Conservation (phyloP, 192 early-diverging fungal species). For the Coemansia sp. region DNA sequence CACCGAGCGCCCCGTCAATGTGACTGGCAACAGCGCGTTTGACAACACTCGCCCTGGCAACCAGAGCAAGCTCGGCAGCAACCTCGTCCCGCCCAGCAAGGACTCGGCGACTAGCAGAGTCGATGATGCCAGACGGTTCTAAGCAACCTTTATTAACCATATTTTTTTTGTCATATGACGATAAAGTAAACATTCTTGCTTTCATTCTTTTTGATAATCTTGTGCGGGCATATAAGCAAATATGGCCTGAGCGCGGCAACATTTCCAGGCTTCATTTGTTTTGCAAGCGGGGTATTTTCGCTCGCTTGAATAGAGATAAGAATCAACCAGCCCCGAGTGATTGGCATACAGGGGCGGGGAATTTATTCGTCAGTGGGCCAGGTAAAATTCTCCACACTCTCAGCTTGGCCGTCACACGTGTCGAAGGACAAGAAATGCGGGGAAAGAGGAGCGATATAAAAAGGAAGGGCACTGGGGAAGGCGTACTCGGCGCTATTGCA, state of each 20-base stretch:
- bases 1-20: background rate
- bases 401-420: no score
- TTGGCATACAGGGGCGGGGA: conserved; percentile 6
- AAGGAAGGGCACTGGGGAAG: background rate
- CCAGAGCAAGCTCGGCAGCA: background rate
- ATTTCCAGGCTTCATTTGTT: background rate
- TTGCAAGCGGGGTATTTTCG: background rate
- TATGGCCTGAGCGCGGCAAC: conserved; percentile 11
- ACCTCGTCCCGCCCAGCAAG: background rate
- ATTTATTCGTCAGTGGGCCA: background rate
- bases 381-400: conserved; percentile 1
- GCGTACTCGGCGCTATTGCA: no score
- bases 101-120: background rate
- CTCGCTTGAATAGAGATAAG: no score
- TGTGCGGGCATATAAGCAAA: background rate
- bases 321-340: background rate
- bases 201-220: background rate
- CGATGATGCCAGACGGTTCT: background rate
- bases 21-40: background rate
- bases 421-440: no score
- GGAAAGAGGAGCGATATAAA: background rate
- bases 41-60: background rate
- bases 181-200: background rate
- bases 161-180: background rate
- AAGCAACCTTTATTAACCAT: background rate